phyloP scores from a whole-genome alignment of 108 stramenopile species.

The Cylindrotheca closterium region DNA sequence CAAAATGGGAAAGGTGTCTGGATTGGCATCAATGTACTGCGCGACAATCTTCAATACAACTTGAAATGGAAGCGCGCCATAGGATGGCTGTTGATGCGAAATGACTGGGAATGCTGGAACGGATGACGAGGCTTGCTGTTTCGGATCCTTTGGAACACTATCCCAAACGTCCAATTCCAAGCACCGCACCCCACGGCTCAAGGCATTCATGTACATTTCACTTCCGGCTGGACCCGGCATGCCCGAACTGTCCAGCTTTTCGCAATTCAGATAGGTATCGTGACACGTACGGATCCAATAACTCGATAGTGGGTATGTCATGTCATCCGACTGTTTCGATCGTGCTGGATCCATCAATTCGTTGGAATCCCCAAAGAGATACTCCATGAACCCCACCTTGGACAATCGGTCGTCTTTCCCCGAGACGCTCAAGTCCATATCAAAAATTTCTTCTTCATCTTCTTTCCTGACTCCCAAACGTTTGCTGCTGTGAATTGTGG shows the following conservation, averaged over 20 bases:
- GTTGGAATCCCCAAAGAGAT: constrained; percentile 60
- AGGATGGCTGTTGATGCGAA: constrained; percentile 17
- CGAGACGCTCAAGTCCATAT: constrained; percentile 14
- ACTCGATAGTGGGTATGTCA: constrained; percentile 83
- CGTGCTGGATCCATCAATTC: constrained; percentile 62
- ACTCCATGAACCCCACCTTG: constrained; percentile 50
- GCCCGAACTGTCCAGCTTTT: constrained; percentile 12
- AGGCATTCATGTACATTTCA: constrained; percentile 59
- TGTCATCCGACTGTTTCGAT: constrained; percentile 56
- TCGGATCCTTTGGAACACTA: constrained; percentile 19
- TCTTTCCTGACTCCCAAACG: background rate
- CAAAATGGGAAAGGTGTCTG: constrained; percentile 84
- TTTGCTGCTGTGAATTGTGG: background rate
- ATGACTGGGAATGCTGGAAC: constrained; percentile 56
- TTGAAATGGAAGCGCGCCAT: constrained; percentile 16
- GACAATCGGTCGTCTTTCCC: constrained; percentile 41
- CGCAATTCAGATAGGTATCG: constrained; percentile 80
- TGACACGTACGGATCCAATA: constrained; percentile 94
- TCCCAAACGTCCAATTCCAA: constrained; percentile 96
- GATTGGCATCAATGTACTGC: constrained; percentile 48
- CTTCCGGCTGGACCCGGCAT: constrained; percentile 29
- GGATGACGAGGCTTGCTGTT: background rate
- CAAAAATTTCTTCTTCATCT: constrained; percentile 20
- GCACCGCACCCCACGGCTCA: constrained; percentile 77
- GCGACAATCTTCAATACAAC: constrained; percentile 50